A percentile compares a stretch with the other conserved stretches of the same genome.
These are phyloP conservation scores for Diaporthe vaccinii DNA, from an alignment of 2,329 filamentous ascomycete genomes.

Conservation along the genomic window DNA sequence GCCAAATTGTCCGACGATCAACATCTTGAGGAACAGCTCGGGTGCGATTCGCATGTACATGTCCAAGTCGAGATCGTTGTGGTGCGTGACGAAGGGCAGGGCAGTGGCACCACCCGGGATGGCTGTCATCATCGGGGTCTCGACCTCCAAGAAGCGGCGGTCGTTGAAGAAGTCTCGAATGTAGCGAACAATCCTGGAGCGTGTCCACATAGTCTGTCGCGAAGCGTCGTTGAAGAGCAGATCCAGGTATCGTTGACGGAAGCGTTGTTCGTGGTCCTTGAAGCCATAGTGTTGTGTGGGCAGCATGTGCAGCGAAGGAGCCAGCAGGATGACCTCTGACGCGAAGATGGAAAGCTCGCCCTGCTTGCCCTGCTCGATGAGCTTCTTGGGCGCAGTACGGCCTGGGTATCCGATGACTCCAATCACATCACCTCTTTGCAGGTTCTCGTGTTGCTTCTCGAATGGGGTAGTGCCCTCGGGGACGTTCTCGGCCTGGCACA, in stretches of 20 bases:
- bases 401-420: conserved; percentile 88
- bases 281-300: conserved; percentile 94
- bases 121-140: conserved; percentile 97
- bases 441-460: conserved; percentile 87
- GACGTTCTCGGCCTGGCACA: conserved; percentile 88
- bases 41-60: conserved; percentile 96
- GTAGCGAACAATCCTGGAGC: conserved; percentile 89
- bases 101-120: conserved; percentile 97
- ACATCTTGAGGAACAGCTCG: conserved; percentile 96
- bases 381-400: conserved; percentile 90
- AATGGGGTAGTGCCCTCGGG: conserved; percentile 77
- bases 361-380: conserved; percentile 81
- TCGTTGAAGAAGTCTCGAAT: conserved; percentile 91
- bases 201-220: conserved; percentile 85
- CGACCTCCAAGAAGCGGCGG: conserved; percentile 91
- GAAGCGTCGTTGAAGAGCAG: conserved; percentile 95
- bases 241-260: conserved; percentile 94
- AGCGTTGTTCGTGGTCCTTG: conserved; percentile 94
- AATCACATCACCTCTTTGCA: conserved; percentile 93
- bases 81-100: conserved; percentile 93
- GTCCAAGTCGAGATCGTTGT: conserved; percentile 96
- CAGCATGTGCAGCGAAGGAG: conserved; percentile 91
- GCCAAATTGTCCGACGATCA: conserved; percentile 92
- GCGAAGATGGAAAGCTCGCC: conserved; percentile 97
- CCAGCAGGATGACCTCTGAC: conserved; percentile 84